These are phyloP conservation scores for Coriaria nepalensis DNA, from an alignment of 306 rosid genomes.

Conservation along the genomic window DNA sequence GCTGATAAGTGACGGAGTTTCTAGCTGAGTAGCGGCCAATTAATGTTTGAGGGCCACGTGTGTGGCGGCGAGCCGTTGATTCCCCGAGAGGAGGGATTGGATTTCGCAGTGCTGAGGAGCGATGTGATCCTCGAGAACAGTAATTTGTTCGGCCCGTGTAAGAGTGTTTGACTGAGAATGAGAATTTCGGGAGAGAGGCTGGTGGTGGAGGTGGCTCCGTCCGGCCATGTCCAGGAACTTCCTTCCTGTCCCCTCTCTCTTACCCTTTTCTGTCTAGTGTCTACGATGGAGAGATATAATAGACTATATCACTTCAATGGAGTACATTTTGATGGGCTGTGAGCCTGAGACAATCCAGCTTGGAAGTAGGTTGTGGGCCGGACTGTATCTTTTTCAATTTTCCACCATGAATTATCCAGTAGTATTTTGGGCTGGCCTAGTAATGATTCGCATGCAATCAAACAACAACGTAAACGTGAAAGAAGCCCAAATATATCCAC, in stretches of 20 bases:
- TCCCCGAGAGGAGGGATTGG: conserved; percentile 60
- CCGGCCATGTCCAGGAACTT: conserved; percentile 26
- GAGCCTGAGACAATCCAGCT: too few relatives aligned
- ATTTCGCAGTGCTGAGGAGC: conserved; percentile 53
- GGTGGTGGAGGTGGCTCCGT: conserved; percentile 20
- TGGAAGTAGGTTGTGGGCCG: too few relatives aligned
- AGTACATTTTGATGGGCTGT: too few relatives aligned
- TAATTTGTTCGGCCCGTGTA: conserved; percentile 16
- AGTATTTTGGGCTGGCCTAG: too few relatives aligned
- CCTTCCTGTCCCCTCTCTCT: neutral
- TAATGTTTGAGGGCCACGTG: conserved; percentile 87
- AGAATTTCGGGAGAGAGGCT: conserved; percentile 18
- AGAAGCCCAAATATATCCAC: too few relatives aligned
- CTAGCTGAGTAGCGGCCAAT: conserved; percentile 43
- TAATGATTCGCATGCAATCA: too few relatives aligned
- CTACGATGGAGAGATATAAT: too few relatives aligned
- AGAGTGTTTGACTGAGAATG: conserved; percentile 17
- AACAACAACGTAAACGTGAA: too few relatives aligned
- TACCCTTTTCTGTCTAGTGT: neutral
- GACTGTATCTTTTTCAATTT: too few relatives aligned
- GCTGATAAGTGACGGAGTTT: conserved; percentile 44
- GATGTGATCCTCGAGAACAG: conserved; percentile 47
- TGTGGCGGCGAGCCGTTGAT: conserved; percentile 70
- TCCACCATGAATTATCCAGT: too few relatives aligned
- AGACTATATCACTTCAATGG: too few relatives aligned